Evolutionary conservation across 805 yeast genomes (phyloP), one percentile per base, ranked within the genome.

Genomic region (Saccharomycopsis guyanensis): DNA sequence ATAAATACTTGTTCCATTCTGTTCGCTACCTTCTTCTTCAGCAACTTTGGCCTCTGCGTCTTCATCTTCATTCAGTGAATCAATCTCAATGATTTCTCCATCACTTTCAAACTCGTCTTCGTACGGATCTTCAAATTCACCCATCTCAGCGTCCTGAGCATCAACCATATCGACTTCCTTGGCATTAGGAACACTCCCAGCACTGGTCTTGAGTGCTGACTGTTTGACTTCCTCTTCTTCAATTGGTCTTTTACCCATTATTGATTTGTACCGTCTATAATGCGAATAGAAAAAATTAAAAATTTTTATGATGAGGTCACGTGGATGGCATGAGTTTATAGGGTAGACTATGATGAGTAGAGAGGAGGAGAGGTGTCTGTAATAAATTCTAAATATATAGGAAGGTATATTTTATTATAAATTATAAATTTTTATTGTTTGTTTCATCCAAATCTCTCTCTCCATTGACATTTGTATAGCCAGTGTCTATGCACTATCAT

Each of bases 51-150:
- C 53, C 38, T 54, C 54, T 2, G 42, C 34, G 3, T 62, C 70
- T 15, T 60, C 72, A 16, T 64, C 68, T 47, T 72, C 73, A 36
- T 67, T 79, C 25, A 71, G 78, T 23, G 74, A 83, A 56, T 85
- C 95, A 8, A 85, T 69, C 59, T 86, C 94, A 38, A 86, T 83
- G 50, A 86, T 84, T 61, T 84, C 95, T 45, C 86, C 95, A 56
- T 86, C 95, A 67, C 91, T 85, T 57, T 87, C 96, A 55, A 81
- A 87, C 59, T 89, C 96, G 60, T 86, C 96, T 51, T 95, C 95
- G 56, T 80, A 82, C 36, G 85, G 80, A 59, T 84, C 93, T 63
- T 88, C 97, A 63, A 83, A 84, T 55, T 83, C 95, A 23, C 91
- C 95, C 76, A 81, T 76, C 16, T 78, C 82, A 29, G 70, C 65